phyloP scores from a whole-genome alignment of 1,139 yeast genomes.

The Chernovozyma sophiae-reginae region DNA sequence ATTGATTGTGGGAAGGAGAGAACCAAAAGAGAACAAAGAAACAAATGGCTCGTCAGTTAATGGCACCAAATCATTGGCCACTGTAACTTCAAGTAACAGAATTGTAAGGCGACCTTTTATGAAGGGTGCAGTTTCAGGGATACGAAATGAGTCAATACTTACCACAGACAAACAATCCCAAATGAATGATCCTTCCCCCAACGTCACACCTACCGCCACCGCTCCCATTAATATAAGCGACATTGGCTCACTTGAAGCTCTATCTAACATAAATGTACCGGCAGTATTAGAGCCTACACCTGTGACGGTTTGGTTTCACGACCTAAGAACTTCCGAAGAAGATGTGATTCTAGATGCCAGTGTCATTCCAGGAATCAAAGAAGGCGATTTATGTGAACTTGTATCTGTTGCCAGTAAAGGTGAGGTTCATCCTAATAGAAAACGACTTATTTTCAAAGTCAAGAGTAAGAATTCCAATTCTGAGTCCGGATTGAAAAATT shows the following conservation, averaged over 20 bases:
- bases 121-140: background rate
- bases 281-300: conserved; percentile 27
- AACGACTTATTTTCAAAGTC: conserved; percentile 1
- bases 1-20: conserved; percentile 5
- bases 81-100: background rate
- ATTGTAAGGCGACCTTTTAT: background rate
- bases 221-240: background rate
- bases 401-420: conserved; percentile 1
- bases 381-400: conserved; percentile 76
- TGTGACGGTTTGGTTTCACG: conserved; percentile 73
- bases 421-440: background rate
- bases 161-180: background rate
- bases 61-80: background rate
- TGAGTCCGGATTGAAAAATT: too few relatives aligned
- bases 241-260: background rate
- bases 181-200: background rate
- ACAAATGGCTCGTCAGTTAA: background rate
- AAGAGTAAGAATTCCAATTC: conserved; percentile 10
- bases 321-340: conserved; percentile 51
- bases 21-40: background rate
- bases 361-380: conserved; percentile 53
- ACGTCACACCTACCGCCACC: background rate
- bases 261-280: background rate
- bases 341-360: conserved; percentile 60
- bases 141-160: background rate